Base-by-base conservation (phyloP, 805 yeast genomes). In the Sugiyamaella boreocaroliniensis region DNA sequence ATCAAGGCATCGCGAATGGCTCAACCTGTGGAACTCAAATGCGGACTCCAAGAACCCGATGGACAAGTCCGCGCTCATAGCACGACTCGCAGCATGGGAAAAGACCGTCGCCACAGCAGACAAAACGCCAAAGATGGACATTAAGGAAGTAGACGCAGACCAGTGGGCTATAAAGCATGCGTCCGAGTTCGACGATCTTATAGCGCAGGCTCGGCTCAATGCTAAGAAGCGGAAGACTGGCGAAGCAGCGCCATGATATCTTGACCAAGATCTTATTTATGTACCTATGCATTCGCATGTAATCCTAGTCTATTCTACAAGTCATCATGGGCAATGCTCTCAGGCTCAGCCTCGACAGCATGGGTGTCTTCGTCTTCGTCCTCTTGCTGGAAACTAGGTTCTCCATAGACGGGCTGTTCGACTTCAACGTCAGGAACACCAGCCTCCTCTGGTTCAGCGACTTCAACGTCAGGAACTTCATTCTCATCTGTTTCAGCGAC, bases 1-100 rank as follows among this genome's bases (percentile, higher is more conserved):
- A 55, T 68, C 77, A 16, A 69, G 98, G 42, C 86, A 86, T 63
- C 83, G 80, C 56, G 92, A 89, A 58, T 90, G 82, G 71, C 80
- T 85, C 52, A 79, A 82, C 32, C 63, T 89, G 10, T 85, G 83
- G 81, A 90, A 90, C 63, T 83, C 96, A 11, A 89, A 89, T 62
- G 76, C 82, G 43, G 96, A 89, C 63, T 77, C 89, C 5, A 70
- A 77, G 37, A 74, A 72, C 29, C 96, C 96, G 0, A 78, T 78
- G 3, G 68, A 79, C 22, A 82, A 80, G 19, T 68, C 71, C 40
- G 77, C 78, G 4, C 66, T 90, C 47, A 71, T 79, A 47, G 79
- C 76, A 50, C 77, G 76, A 49, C 71, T 90, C 40, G 65, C 69
- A 19, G 80, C 81, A 60, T 86, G 95, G 95, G 96, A 89, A 61